Evolutionary conservation across 148 eudicot genomes (phyloP), one percentile per base, ranked within the genome.

Genomic region (Cornus suecica): DNA sequence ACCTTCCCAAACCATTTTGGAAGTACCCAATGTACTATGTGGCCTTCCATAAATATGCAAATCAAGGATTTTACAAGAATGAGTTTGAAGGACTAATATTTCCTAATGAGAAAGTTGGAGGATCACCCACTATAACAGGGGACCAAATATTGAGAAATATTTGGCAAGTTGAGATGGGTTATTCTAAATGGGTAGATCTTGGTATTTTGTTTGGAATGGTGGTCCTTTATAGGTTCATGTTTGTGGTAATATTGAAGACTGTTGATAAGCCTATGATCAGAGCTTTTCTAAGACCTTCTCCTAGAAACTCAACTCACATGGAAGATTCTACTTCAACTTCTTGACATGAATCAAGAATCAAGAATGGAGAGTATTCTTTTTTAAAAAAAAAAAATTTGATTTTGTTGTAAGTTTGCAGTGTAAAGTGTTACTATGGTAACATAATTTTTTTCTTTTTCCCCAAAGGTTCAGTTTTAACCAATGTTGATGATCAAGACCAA

Each of bases 161-260:
- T 18, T 92, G 90, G 97, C 83, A 92, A 81, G 83, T 89, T 8
- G 83, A 89, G 64, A 86, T 81, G 83, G 88, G 88, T 14, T 84
- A 88, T 74, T 89, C 93, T 1, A 91, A 91, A 67, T 91, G 97
- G 93, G 84, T 88, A 3, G 89, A 91, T 62, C 74, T 91, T 48
- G 86, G 51, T 0, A 86, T 89, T 28, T 28, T 91, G 45, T 1
- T 91, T n/a, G 97, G 92, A 16, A 91, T 91, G 97, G 83, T 84
- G 61, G 65, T 82, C 4, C 26, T 89, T 24, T 91, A 90, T 71
- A 75, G 90, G 77, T 68, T 90, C 15, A 73, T 91, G 81, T 91
- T 91, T 60, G 80, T 89, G 30, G 85, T 79, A 5, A 82, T 89
- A 3, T 70, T 89, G 1, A 87, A 84, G 77, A 41, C 51, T 0